Percentiles rank a stretch among this genome's conserved stretches.
Conservation (phyloP, 2,329 filamentous ascomycete genomes). For the Fusarium staphyleae region DNA sequence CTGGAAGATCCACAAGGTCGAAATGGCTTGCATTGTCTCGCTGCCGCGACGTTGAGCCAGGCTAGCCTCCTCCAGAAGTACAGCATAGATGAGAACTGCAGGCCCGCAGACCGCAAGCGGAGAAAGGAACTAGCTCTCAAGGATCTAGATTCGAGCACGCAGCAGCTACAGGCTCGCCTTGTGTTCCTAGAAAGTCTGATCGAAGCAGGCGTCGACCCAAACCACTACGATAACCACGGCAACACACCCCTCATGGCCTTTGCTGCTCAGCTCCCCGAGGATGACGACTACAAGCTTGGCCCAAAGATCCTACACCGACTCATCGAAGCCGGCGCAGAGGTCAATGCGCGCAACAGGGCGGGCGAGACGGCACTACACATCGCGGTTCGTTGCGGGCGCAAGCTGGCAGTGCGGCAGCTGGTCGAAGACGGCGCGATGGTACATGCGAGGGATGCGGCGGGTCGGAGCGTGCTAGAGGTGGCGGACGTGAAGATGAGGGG, state of each 20-base stretch:
- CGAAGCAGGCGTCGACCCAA: constrained; percentile 52
- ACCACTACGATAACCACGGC: constrained; percentile 60
- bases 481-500: constrained; percentile 51
- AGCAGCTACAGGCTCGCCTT: constrained; percentile 42
- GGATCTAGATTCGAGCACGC: constrained; percentile 46
- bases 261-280: constrained; percentile 56
- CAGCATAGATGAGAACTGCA: constrained; percentile 17
- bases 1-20: constrained; percentile 52
- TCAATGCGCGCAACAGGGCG: constrained; percentile 59
- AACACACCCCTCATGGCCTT: constrained; percentile 65
- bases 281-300: constrained; percentile 58
- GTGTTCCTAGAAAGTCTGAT: constrained; percentile 45
- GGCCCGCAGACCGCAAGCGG: constrained; percentile 16
- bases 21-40: constrained; percentile 66
- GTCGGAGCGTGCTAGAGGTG: constrained; percentile 55
- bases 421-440: constrained; percentile 57
- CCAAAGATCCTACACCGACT: constrained; percentile 56
- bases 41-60: constrained; percentile 57
- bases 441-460: constrained; percentile 53
- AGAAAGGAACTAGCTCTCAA: constrained; percentile 21
- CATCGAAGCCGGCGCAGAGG: constrained; percentile 50
- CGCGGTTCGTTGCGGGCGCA: constrained; percentile 60
- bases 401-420: constrained; percentile 58
- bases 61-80: constrained; percentile 48
- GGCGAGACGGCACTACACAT: constrained; percentile 64